Evolutionary conservation across 495 filamentous ascomycete genomes (phyloP).

Genomic region (Xylaria longipes): DNA sequence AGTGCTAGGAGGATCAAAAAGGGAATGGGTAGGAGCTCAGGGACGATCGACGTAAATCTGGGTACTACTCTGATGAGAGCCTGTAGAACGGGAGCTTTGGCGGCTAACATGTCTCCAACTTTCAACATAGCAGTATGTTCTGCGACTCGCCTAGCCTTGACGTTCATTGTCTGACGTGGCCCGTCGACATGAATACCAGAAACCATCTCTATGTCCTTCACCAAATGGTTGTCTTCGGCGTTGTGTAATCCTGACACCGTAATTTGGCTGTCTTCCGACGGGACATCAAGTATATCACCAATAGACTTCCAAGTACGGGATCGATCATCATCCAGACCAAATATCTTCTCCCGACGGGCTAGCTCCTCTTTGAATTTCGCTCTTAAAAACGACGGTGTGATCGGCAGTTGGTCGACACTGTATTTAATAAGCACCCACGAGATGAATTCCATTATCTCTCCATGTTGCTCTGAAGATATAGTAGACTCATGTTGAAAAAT

Average conservation of each 20-base stretch:
- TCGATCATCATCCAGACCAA: constrained; percentile 5
- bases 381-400: neutral
- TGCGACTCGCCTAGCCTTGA: neutral
- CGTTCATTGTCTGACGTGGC: neutral
- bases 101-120: neutral
- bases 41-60: neutral
- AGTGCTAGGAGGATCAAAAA: neutral
- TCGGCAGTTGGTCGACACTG: neutral
- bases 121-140: constrained; percentile 2
- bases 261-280: neutral
- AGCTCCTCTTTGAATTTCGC: constrained; percentile 5
- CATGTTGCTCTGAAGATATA: neutral
- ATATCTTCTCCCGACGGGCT: neutral
- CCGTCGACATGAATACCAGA: neutral
- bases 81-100: neutral
- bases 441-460: neutral
- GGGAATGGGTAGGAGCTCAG: constrained; percentile 1
- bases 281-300: neutral
- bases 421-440: neutral
- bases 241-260: neutral
- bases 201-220: neutral
- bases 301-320: constrained; percentile 7
- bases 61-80: neutral
- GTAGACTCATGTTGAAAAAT: neutral
- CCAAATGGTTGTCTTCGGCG: neutral